Conservation (phyloP, 2,329 filamentous ascomycete genomes). For the Hymenoscyphus occultus region DNA sequence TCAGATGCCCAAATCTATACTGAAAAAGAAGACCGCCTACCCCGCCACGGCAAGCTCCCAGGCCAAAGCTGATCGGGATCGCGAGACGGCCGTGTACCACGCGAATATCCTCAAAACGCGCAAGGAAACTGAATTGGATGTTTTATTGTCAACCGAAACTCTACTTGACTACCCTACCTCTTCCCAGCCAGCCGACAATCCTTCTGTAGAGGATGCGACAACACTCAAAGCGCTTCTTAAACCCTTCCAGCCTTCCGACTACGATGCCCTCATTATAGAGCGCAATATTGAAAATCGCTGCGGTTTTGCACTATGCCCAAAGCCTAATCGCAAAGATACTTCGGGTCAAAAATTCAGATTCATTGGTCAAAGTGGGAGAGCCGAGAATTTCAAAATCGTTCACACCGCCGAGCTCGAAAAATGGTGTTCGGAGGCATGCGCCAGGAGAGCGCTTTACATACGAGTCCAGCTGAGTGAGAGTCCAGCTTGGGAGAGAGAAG, state of each 20-base stretch:
- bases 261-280: conserved; percentile 84
- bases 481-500: conserved; percentile 76
- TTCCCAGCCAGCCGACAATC: conserved; percentile 48
- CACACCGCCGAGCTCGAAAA: conserved; percentile 70
- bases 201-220: conserved; percentile 57
- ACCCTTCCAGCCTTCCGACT: conserved; percentile 82
- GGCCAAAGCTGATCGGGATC: conserved; percentile 46
- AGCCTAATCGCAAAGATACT: conserved; percentile 55
- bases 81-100: conserved; percentile 73
- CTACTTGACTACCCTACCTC: conserved; percentile 43
- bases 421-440: conserved; percentile 84
- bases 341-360: conserved; percentile 67
- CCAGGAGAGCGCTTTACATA: conserved; percentile 75
- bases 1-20: conserved; percentile 50
- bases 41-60: conserved; percentile 38
- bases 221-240: conserved; percentile 65
- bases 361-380: conserved; percentile 48
- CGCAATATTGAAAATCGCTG: conserved; percentile 80
- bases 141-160: conserved; percentile 68
- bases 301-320: conserved; percentile 77
- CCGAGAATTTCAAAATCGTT: conserved; percentile 63
- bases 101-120: conserved; percentile 78
- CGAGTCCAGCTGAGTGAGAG: conserved; percentile 84
- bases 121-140: conserved; percentile 72
- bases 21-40: conserved; percentile 55